Conservation (phyloP, 768 basidiomycete genomes). For the Phlegmacium glaucopus region DNA sequence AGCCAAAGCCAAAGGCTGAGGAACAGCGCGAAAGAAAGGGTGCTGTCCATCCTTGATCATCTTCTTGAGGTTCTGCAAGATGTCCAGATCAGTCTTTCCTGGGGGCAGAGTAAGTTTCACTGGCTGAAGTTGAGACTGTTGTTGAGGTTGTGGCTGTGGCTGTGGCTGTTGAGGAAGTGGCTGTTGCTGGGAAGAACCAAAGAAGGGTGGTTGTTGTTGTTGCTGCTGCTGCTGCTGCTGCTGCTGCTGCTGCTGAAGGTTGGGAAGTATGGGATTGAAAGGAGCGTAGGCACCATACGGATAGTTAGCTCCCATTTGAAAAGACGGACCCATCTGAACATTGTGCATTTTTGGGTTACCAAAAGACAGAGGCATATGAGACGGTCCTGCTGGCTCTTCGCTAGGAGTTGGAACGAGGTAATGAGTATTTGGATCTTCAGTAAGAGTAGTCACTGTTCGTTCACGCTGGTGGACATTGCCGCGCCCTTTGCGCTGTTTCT, state of each 20-base stretch:
- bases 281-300: constrained; percentile 33
- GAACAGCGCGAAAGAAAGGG: constrained; percentile 62
- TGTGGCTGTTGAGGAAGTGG: constrained; percentile 20
- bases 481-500: constrained; percentile 56
- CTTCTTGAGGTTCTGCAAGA: constrained; percentile 71
- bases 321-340: constrained; percentile 21
- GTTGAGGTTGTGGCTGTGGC: constrained; percentile 17
- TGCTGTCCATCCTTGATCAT: constrained; percentile 72
- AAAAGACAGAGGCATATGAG: constrained; percentile 31
- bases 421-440: constrained; percentile 52
- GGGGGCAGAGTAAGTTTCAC: constrained; percentile 34
- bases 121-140: constrained; percentile 16
- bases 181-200: constrained; percentile 17
- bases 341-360: constrained; percentile 17
- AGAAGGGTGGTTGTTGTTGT: constrained; percentile 23
- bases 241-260: constrained; percentile 25
- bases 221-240: constrained; percentile 22
- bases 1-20: constrained; percentile 63
- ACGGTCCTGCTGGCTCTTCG: constrained; percentile 43
- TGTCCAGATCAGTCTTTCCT: constrained; percentile 67
- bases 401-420: constrained; percentile 49
- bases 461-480: constrained; percentile 52
- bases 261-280: constrained; percentile 27
- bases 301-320: constrained; percentile 34
- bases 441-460: constrained; percentile 67